phyloP scores from a whole-genome alignment of 2,329 filamentous ascomycete species.

The Clonostachys chloroleuca region DNA sequence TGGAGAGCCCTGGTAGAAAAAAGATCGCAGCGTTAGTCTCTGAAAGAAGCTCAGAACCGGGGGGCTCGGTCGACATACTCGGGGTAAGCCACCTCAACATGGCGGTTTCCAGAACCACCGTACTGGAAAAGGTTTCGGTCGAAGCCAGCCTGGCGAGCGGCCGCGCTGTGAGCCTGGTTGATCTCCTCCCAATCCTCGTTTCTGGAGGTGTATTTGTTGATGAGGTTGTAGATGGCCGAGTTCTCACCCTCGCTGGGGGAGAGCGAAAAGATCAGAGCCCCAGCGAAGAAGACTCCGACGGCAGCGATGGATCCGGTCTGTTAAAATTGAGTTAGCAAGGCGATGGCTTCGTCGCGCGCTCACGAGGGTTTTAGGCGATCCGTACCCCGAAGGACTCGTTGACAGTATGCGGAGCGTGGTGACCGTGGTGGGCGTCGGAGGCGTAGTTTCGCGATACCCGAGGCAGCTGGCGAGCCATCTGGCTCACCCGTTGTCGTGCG shows the following conservation, averaged over 20 bases:
- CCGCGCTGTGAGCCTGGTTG: conserved; percentile 46
- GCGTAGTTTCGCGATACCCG: conserved; percentile 44
- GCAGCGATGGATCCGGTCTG: conserved; percentile 37
- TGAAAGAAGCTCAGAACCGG: not conserved
- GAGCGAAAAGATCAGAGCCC: conserved; percentile 41
- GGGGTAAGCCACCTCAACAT: conserved; percentile 49
- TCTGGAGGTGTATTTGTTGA: conserved; percentile 40
- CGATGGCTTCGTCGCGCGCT: not conserved
- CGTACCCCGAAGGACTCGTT: conserved; percentile 55
- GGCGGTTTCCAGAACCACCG: conserved; percentile 32
- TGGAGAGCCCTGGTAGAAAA: conserved; percentile 36
- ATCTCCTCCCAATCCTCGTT: conserved; percentile 45
- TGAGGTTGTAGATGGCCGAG: conserved; percentile 37
- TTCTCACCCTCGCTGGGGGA: conserved; percentile 45
- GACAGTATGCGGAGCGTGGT: conserved; percentile 39
- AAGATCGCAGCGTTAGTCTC: not conserved
- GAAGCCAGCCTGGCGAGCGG: conserved; percentile 50
- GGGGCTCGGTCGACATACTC: conserved; percentile 41
- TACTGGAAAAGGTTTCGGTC: conserved; percentile 52
- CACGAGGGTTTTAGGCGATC: conserved; percentile 13
- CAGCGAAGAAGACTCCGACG: conserved; percentile 36
- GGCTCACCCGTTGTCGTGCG: conserved; percentile 39
- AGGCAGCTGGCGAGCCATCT: conserved; percentile 27
- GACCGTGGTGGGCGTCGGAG: conserved; percentile 47
- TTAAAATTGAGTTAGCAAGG: not conserved